Conservation (phyloP, 805 yeast genomes). For the Yarrowia yakushimensis region DNA sequence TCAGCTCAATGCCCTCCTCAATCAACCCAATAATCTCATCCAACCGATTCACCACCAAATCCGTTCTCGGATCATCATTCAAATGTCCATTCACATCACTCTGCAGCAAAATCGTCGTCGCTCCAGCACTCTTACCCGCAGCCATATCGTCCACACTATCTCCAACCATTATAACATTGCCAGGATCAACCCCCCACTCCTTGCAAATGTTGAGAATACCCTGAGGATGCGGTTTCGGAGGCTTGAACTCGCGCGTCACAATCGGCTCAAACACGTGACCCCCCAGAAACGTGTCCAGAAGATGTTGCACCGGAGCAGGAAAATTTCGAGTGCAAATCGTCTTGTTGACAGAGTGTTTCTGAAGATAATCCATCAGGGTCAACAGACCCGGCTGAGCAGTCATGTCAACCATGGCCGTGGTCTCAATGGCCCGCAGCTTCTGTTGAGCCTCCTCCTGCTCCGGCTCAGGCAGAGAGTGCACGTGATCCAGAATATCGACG, state of each 20-base stretch:
- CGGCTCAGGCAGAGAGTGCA: constrained; percentile 44
- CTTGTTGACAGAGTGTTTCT: constrained; percentile 40
- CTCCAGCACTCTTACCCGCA: constrained; percentile 63
- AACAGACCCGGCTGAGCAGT: constrained; percentile 46
- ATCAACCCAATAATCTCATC: constrained; percentile 41
- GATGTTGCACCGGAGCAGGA: constrained; percentile 52
- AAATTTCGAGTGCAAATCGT: constrained; percentile 65
- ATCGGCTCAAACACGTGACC: constrained; percentile 48
- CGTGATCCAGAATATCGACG: constrained; percentile 53
- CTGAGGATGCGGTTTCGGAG: constrained; percentile 66
- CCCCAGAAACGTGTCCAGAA: constrained; percentile 46
- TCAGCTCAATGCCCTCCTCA: constrained; percentile 39
- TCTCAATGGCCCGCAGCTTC: constrained; percentile 52
- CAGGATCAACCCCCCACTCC: constrained; percentile 44
- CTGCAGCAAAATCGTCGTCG: constrained; percentile 51
- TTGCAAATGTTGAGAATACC: constrained; percentile 57
- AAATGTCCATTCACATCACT: constrained; percentile 51
- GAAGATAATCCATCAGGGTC: constrained; percentile 41
- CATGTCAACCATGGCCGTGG: constrained; percentile 60
- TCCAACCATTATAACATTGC: constrained; percentile 62
- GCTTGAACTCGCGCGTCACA: constrained; percentile 60
- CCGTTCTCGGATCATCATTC: constrained; percentile 40
- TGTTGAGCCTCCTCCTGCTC: constrained; percentile 45
- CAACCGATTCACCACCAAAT: constrained; percentile 40
- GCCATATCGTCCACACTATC: constrained; percentile 68